Percentiles rank a stretch among this genome's conserved stretches.
Conservation (phyloP, 768 basidiomycete species). For the Tulasnella calospora region DNA sequence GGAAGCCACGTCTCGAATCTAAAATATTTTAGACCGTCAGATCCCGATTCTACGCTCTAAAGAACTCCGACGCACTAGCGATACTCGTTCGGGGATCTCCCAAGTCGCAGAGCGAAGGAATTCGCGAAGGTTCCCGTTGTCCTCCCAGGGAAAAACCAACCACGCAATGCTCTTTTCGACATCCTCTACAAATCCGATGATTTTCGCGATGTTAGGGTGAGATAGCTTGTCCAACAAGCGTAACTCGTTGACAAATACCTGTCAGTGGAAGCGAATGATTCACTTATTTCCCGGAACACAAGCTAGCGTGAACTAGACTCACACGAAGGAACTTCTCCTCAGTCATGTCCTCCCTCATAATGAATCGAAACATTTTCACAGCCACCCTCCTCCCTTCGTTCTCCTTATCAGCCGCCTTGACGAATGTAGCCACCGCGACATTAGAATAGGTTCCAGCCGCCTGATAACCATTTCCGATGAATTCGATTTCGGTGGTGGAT, state of each 20-base stretch:
- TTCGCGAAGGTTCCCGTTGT: background rate
- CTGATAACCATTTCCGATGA: too few species aligned
- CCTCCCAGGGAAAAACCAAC: background rate
- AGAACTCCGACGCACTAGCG: background rate
- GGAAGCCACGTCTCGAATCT: too few species aligned
- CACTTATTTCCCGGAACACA: background rate
- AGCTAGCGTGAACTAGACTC: background rate
- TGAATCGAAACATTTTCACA: background rate
- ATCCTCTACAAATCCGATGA: background rate
- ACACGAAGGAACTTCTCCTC: background rate
- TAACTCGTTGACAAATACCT: background rate
- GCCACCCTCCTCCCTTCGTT: background rate
- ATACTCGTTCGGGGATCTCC: background rate
- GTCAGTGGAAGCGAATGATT: background rate
- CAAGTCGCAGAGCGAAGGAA: background rate
- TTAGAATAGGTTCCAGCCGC: background rate
- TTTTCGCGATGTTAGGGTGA: background rate
- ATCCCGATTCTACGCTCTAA: too few species aligned
- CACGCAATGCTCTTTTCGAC: background rate
- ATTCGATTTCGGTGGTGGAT: too few species aligned
- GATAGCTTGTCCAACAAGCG: background rate
- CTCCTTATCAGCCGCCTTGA: background rate
- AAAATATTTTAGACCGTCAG: too few species aligned
- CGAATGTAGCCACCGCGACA: background rate
- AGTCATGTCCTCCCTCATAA: background rate